Conservation (phyloP, 257 asterid genomes). For the Solanum ahanhuiri region DNA sequence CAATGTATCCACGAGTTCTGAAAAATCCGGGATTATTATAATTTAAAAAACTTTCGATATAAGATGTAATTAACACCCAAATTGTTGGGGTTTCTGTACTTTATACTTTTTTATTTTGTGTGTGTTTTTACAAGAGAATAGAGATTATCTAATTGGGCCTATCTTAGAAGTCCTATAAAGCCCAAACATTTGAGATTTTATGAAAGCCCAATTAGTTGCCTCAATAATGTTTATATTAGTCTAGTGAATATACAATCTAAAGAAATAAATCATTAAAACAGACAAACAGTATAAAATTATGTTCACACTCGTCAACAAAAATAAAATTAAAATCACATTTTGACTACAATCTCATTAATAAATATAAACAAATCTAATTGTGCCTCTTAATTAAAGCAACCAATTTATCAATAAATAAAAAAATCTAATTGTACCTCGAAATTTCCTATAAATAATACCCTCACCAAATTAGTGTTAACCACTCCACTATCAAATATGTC, state of each 20-base stretch:
- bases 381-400: not conserved
- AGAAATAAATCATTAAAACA: not conserved
- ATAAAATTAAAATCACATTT: not conserved
- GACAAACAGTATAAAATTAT: not conserved
- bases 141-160: not conserved
- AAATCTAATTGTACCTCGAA: not conserved
- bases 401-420: not conserved
- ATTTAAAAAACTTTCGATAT: too few species aligned
- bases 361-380: not conserved
- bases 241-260: not conserved
- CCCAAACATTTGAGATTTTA: not conserved
- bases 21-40: too few species aligned
- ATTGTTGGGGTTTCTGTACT: too few species aligned
- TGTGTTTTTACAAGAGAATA: too few species aligned
- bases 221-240: not conserved
- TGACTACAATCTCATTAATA: not conserved
- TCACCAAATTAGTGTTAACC: not conserved
- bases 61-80: too few species aligned
- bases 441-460: not conserved
- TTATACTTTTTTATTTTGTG: too few species aligned
- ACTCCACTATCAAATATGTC: not conserved
- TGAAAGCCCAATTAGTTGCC: not conserved
- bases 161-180: not conserved
- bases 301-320: not conserved
- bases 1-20: too few species aligned